Evolutionary conservation across 2,329 filamentous ascomycete species (phyloP).

Genomic region (Akanthomyces uredinophilus): DNA sequence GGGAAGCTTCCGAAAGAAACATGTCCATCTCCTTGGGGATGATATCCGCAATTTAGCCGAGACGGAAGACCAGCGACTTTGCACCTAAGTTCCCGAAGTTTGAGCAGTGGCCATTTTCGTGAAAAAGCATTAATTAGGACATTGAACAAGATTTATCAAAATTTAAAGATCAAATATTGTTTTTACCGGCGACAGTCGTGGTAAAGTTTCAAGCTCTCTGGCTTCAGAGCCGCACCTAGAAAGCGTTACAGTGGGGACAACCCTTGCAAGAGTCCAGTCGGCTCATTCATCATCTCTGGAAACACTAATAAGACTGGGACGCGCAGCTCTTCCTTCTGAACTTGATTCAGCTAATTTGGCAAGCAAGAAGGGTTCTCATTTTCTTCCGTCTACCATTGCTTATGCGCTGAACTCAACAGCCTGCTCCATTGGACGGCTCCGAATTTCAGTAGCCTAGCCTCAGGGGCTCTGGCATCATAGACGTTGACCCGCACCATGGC

Average conservation of each 20-base stretch:
- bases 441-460: neutral
- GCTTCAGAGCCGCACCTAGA: neutral
- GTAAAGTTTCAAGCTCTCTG: neutral
- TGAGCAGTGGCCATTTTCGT: neutral
- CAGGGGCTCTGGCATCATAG: neutral
- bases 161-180: too few relatives aligned
- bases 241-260: neutral
- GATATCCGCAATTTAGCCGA: constrained; percentile 2
- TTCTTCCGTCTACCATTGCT: neutral
- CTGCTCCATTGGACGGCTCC: neutral
- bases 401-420: neutral
- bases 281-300: neutral
- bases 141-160: too few relatives aligned
- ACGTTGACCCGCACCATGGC: neutral
- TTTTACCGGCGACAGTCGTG: too few relatives aligned
- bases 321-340: neutral
- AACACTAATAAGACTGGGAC: neutral
- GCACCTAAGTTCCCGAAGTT: neutral
- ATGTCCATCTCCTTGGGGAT: neutral
- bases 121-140: too few relatives aligned
- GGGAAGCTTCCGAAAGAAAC: neutral
- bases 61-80: neutral
- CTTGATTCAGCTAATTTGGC: neutral
- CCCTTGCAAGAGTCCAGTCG: too few relatives aligned
- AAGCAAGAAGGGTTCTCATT: neutral